Conservation (phyloP, 2,329 filamentous ascomycete species). For the Pochonia chlamydosporia region DNA sequence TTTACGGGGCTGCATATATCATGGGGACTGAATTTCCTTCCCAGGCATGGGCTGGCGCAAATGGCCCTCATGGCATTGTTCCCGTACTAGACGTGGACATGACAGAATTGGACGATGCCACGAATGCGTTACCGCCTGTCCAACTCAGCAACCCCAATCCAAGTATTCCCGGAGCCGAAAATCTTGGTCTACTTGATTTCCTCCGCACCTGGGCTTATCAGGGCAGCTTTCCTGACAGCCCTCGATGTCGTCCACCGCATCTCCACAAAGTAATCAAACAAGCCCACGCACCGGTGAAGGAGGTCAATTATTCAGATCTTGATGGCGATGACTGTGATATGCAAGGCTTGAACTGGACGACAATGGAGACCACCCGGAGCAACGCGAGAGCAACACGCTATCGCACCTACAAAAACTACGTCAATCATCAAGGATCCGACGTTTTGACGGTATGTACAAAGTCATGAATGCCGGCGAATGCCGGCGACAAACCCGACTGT, state of each 20-base stretch:
- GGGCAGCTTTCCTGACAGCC: constrained; percentile 18
- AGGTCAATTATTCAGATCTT: constrained; percentile 39
- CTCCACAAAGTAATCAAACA: constrained; percentile 27
- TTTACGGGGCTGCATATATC: background rate
- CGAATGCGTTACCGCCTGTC: constrained; percentile 11
- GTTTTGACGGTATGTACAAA: constrained; percentile 38
- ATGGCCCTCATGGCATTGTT: background rate
- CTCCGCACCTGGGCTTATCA: constrained; percentile 42
- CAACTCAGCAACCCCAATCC: constrained; percentile 28
- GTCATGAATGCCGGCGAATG: background rate
- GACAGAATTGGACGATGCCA: background rate
- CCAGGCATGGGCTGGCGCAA: constrained; percentile 3
- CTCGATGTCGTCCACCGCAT: constrained; percentile 19
- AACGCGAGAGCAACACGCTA: constrained; percentile 42
- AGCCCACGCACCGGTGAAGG: constrained; percentile 13
- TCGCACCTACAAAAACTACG: constrained; percentile 51
- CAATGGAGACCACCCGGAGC: constrained; percentile 43
- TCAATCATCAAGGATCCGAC: constrained; percentile 44
- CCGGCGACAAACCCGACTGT: background rate
- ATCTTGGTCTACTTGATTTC: constrained; percentile 44
- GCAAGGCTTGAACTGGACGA: constrained; percentile 54
- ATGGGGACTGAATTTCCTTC: background rate
- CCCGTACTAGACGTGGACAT: constrained; percentile 2
- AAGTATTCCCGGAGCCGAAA: constrained; percentile 39
- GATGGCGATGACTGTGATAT: constrained; percentile 51